Evolutionary conservation across 495 filamentous ascomycete genomes (phyloP), one percentile per base, ranked within the genome.

Genomic region (Tetracladium marchalianum): DNA sequence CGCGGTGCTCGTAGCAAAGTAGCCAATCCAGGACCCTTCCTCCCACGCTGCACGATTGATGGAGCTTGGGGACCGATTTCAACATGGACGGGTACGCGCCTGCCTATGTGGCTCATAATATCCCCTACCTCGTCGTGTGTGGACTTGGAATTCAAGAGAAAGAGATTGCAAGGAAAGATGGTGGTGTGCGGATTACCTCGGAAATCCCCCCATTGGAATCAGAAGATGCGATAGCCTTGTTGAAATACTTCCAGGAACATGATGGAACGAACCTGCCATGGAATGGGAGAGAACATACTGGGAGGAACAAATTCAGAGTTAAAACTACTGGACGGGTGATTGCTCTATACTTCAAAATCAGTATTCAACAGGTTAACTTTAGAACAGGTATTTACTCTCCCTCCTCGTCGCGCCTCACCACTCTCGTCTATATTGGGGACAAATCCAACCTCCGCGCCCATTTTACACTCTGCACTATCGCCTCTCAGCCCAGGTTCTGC

Each of bases 391-490:
- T 65, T 69, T 50, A 53, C 69, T 11, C 62, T 77, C 5, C 74
- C 72, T 16, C 52, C 70, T 63, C 77, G 53, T 54, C 67, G 55
- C 66, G 77, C 67, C 55, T 72, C 52, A 53, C 62, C 60, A 46
- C 68, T 63, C 9, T 67, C 74, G 5, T 66, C 71, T 27, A 63
- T 66, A 50, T 68, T 70, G 13, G 50, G 61, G 15, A 63, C 71
- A 10, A 60, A 63, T 16, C 60, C 69, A 46, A 61, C 63, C 38
- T 50, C 63, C 17, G 61, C 65, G 5, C 66, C 69, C 34, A 60
- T 77, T 11, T 72, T 95, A 12, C 90, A 96, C 60, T 95, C 90
- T 1, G 84, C 89, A 2, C 77, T 93, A 42, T 96, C 90, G 5
- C 90, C 90, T 6, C 69, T 95, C 43, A 86, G 84, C 15, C 86